These are phyloP conservation scores for Rubia tinctorum DNA, from an alignment of 305 asterid species.

Conservation along the genomic window DNA sequence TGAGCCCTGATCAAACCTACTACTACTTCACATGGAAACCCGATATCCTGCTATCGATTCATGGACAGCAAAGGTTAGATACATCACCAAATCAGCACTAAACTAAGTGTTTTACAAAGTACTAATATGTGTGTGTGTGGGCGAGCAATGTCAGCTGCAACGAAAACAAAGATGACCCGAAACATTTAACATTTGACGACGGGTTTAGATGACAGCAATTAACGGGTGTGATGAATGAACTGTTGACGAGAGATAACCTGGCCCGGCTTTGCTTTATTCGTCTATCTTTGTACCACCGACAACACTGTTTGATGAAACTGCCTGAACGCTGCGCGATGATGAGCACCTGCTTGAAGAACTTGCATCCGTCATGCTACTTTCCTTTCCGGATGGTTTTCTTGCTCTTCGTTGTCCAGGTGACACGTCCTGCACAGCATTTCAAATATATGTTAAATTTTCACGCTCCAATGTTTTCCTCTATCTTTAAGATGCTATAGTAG, in stretches of 20 bases:
- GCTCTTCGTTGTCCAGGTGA: constrained; percentile 54
- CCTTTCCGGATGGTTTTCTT: constrained; percentile 52
- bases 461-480: too few species aligned
- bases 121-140: background rate
- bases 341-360: constrained; percentile 89
- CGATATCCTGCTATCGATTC: background rate
- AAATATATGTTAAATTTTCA: too few species aligned
- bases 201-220: background rate
- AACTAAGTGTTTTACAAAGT: background rate
- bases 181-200: too few species aligned
- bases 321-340: constrained; percentile 71
- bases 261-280: constrained; percentile 24
- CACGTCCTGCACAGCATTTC: constrained; percentile 52
- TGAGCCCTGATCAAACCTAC: background rate
- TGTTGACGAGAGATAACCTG: background rate
- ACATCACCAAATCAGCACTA: background rate
- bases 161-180: too few species aligned
- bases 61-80: background rate
- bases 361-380: constrained; percentile 51
- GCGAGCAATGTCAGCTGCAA: too few species aligned
- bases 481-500: too few species aligned
- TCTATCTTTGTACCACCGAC: constrained; percentile 50
- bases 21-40: background rate
- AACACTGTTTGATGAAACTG: constrained; percentile 67
- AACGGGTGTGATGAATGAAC: background rate